A percentile compares a stretch with the other conserved stretches of the same genome.
Evolutionary conservation across 495 filamentous ascomycete genomes (phyloP).

Genomic region (Chaetomium cochliodes): DNA sequence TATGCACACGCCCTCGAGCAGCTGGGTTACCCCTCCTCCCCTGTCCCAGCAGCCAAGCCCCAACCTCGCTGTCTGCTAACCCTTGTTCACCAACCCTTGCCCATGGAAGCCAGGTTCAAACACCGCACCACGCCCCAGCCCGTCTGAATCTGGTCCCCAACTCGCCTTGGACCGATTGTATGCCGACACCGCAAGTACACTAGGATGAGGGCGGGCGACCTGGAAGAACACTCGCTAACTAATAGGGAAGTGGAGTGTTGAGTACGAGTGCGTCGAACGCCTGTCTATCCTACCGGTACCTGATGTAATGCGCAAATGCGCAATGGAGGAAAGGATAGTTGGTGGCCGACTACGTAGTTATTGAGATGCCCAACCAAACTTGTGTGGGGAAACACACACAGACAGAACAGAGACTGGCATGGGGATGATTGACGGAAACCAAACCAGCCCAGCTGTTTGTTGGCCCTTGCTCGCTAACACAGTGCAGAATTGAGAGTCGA

Average conservation of each 20-base stretch:
- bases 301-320: no score
- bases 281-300: no score
- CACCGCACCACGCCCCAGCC: background rate
- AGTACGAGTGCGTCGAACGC: no score
- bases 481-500: constrained; percentile 3
- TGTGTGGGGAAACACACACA: background rate
- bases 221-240: no score
- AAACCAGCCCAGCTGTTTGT: background rate
- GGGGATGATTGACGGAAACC: background rate
- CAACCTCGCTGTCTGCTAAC: background rate
- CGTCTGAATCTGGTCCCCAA: background rate
- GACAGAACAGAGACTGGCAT: background rate
- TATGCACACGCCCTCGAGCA: background rate
- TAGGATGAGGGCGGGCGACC: no score
- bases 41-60: constrained; percentile 1
- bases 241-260: no score
- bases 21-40: background rate
- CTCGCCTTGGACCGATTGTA: background rate
- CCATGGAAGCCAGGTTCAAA: constrained; percentile 11
- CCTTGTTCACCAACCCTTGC: background rate
- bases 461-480: constrained; percentile 21
- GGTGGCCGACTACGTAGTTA: no score
- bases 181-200: no score
- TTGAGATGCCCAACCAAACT: no score
- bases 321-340: no score